Percentiles rank a stretch among this genome's conserved stretches.
These are phyloP conservation scores for Neonothopanus nambi DNA, from an alignment of 1,284 basidiomycete species.

Conservation along the genomic window DNA sequence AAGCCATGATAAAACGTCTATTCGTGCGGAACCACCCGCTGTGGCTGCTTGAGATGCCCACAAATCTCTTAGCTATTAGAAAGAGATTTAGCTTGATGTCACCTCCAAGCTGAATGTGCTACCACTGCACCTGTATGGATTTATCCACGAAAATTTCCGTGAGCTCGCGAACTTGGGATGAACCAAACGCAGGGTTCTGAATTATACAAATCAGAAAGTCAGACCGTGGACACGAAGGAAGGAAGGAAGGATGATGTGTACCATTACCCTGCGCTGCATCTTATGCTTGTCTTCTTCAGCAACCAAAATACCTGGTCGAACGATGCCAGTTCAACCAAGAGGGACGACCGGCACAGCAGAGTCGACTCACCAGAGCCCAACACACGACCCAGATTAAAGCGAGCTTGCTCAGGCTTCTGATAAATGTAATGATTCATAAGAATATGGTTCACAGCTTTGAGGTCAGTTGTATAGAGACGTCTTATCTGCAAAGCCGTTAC, in stretches of 20 bases:
- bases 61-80: constrained; percentile 44
- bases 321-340: constrained; percentile 36
- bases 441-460: constrained; percentile 50
- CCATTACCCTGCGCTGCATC: constrained; percentile 48
- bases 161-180: constrained; percentile 52
- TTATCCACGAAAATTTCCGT: constrained; percentile 57
- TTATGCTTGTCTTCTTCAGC: constrained; percentile 45
- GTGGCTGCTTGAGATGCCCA: constrained; percentile 36
- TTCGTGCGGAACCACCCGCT: constrained; percentile 26
- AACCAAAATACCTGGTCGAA: constrained; percentile 33
- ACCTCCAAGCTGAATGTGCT: background rate
- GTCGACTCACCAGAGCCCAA: constrained; percentile 43
- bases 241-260: constrained; percentile 18
- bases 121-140: constrained; percentile 41
- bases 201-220: background rate
- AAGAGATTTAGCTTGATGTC: background rate
- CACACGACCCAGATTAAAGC: constrained; percentile 38
- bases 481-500: constrained; percentile 33
- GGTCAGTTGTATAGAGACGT: constrained; percentile 47
- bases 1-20: constrained; percentile 58
- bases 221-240: too few relatives aligned
- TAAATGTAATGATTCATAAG: constrained; percentile 46
- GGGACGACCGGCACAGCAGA: background rate
- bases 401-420: constrained; percentile 41
- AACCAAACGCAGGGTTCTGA: constrained; percentile 63